Evolutionary conservation across 2,329 filamentous ascomycete genomes (phyloP), one percentile per base, ranked within the genome.

Genomic region (Mycogone perniciosa): DNA sequence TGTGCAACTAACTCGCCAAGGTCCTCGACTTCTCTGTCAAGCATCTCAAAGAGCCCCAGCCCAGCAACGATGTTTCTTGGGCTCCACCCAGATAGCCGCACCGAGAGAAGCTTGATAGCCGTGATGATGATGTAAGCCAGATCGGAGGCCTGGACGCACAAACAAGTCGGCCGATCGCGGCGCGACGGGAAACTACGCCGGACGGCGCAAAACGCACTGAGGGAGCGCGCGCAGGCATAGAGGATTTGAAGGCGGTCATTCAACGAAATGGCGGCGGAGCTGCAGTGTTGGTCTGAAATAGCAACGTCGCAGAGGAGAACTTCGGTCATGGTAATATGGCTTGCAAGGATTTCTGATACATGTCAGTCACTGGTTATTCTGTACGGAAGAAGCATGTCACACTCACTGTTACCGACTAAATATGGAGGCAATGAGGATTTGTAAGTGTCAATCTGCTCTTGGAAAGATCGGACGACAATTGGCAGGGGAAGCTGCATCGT

Each of bases 71-170:
- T 67, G 1, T 62, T 57, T 2, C 57, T 57, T 4, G 70, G 60
- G 45, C 77, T 69, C 76, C 75, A 78, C 0, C 75, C 75, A 1
- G 74, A 72, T 1, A 71, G 54, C 37, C 67, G 65, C 9, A 77
- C 61, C 8, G 69, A 71, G 52, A 74, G 65, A n/a, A 79, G 66
- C 59, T 73, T 74, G 13, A 78, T 67, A 37, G 65, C 68, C 0
- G 67, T 71, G 54, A 79, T 67, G 56, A 77, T 67, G 31, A 69
- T 66, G 55, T 72, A 77, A 45, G 74, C 67, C 42, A 74, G 68
- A 58, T 78, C 76, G 26, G 73, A 76, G 7, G 71, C 68, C 10
- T 67, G 67, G 48, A 77, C 65, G 57, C 69, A 70, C 10, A 73
- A 62, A 50, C 71, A 74, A 10, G 64, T 66, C 20, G 73, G 74